Evolutionary conservation across 768 basidiomycete genomes (phyloP).

Genomic region (Suillus brevipes): DNA sequence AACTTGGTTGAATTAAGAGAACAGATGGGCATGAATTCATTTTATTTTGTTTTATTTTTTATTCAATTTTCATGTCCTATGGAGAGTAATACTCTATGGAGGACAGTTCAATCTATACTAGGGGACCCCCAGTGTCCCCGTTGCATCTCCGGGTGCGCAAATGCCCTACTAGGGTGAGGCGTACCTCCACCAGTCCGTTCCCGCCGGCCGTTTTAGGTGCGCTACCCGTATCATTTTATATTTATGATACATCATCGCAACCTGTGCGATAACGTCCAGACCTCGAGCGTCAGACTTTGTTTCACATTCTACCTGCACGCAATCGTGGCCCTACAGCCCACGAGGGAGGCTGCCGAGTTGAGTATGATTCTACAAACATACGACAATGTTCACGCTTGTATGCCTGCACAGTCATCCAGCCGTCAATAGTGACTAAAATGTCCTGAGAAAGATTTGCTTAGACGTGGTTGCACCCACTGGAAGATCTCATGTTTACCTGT

Average conservation of each 20-base stretch:
- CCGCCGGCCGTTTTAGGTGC: too few relatives aligned
- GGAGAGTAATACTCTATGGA: too few relatives aligned
- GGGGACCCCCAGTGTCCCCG: too few relatives aligned
- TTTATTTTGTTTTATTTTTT: too few relatives aligned
- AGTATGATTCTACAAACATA: not conserved
- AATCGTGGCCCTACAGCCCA: slow-evolving; percentile 29
- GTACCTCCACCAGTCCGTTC: too few relatives aligned
- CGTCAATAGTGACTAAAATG: slow-evolving; percentile 28
- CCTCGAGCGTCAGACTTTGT: not conserved
- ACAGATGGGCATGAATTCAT: not conserved
- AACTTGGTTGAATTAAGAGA: not conserved
- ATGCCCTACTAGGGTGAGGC: too few relatives aligned
- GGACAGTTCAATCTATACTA: too few relatives aligned
- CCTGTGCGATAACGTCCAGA: not conserved
- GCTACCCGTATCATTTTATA: not conserved
- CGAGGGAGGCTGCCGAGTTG: slow-evolving; percentile 13
- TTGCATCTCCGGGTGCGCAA: too few relatives aligned
- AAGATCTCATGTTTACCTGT: slow-evolving; percentile 16
- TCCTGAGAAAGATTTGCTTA: slow-evolving; percentile 22
- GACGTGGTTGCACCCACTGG: not conserved
- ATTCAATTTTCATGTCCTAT: too few relatives aligned
- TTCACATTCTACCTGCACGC: slow-evolving; percentile 3
- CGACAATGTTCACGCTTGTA: slow-evolving; percentile 19
- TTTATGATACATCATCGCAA: not conserved
- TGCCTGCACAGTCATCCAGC: slow-evolving; percentile 24